Percentiles rank a stretch among this genome's conserved stretches.
These are phyloP conservation scores for Xerocomus cyaneibrunnescens DNA, from an alignment of 1,284 basidiomycete species.

Conservation along the genomic window DNA sequence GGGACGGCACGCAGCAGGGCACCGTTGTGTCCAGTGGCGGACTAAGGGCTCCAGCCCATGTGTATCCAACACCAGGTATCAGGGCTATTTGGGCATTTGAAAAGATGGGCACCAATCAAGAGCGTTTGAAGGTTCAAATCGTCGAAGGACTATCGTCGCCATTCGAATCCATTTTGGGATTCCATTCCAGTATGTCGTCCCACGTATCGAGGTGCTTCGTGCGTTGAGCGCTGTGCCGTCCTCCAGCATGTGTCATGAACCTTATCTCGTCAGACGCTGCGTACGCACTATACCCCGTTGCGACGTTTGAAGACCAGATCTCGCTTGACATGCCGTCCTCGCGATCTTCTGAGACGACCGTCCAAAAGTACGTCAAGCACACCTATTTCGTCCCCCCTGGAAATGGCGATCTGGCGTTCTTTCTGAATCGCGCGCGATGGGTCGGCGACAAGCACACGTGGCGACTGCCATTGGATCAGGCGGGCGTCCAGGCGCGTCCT, in stretches of 20 bases:
- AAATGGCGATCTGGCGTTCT: constrained; percentile 9
- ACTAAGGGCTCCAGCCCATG: neutral
- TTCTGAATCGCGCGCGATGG: constrained; percentile 20
- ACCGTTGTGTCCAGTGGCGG: too few relatives aligned
- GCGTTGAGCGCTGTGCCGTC: neutral
- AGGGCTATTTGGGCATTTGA: constrained; percentile 16
- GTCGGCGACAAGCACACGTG: constrained; percentile 32
- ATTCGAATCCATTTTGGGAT: constrained; percentile 39
- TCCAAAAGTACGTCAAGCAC: constrained; percentile 31
- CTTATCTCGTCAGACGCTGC: constrained; percentile 36
- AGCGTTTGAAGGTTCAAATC: constrained; percentile 37
- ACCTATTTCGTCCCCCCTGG: constrained; percentile 10
- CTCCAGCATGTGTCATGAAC: constrained; percentile 48
- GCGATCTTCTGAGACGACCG: neutral
- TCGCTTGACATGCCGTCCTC: constrained; percentile 10
- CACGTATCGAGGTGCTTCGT: neutral
- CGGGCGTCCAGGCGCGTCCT: constrained; percentile 21
- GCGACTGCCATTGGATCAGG: constrained; percentile 28
- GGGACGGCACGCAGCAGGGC: constrained; percentile 16
- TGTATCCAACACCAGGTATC: neutral
- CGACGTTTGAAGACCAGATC: constrained; percentile 33
- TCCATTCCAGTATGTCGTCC: constrained; percentile 45
- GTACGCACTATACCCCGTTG: constrained; percentile 35
- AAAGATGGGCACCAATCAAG: neutral
- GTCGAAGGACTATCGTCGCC: constrained; percentile 31